A percentile compares a stretch with the other conserved stretches of the same genome.
These are phyloP conservation scores for Rhizodiscina lignyota DNA, from an alignment of 495 filamentous ascomycete genomes.

Conservation along the genomic window DNA sequence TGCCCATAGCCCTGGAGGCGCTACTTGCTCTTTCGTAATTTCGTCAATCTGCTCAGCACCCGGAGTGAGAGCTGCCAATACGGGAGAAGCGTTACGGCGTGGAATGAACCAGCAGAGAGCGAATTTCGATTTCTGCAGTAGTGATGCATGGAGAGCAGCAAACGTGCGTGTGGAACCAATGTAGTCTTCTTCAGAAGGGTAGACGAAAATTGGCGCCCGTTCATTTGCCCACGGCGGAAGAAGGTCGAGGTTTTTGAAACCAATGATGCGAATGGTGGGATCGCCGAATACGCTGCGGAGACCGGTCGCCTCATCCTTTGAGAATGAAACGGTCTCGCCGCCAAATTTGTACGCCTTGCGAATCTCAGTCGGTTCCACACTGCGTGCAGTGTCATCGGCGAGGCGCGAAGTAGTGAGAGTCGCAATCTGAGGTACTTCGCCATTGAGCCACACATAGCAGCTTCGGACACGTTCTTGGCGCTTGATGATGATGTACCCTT, in stretches of 20 bases:
- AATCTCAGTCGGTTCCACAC: conserved; percentile 66
- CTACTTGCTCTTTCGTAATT: conserved; percentile 38
- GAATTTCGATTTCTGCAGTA: conserved; percentile 59
- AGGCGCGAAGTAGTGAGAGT: conserved; percentile 52
- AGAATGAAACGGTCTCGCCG: conserved; percentile 75
- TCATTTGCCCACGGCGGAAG: conserved; percentile 75
- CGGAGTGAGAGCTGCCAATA: conserved; percentile 66
- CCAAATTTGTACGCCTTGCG: conserved; percentile 94
- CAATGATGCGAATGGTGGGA: conserved; percentile 74
- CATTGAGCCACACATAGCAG: conserved; percentile 72
- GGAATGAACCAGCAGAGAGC: conserved; percentile 82
- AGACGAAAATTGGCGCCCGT: conserved; percentile 79
- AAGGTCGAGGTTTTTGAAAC: conserved; percentile 69
- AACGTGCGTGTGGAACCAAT: conserved; percentile 88
- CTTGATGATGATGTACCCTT: conserved; percentile 80
- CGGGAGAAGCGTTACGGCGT: conserved; percentile 58
- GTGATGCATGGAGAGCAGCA: conserved; percentile 74
- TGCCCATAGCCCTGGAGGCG: conserved; percentile 82
- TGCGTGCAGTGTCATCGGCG: conserved; percentile 55
- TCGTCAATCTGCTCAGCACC: conserved; percentile 51
- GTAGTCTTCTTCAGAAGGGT: conserved; percentile 79
- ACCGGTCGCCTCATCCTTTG: conserved; percentile 57
- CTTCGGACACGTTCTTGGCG: conserved; percentile 61
- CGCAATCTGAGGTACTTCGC: conserved; percentile 68
- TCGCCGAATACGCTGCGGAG: conserved; percentile 68